Evolutionary conservation across 1,284 basidiomycete genomes (phyloP).

Genomic region (Malassezia caprae): DNA sequence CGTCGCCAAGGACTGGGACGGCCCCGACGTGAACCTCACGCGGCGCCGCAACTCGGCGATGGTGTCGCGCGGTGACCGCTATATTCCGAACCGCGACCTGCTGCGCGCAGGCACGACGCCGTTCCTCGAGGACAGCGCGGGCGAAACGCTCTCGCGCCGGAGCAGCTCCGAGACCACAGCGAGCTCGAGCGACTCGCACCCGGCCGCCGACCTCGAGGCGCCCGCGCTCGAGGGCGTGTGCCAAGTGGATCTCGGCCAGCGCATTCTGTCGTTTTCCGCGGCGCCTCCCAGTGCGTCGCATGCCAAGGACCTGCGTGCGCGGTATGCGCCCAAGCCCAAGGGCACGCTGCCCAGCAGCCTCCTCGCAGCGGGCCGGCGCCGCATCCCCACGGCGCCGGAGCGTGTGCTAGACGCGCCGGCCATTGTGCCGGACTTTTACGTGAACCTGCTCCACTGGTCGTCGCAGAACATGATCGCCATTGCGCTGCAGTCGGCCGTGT

Average conservation of each 20-base stretch:
- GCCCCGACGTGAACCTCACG: constrained; percentile 24
- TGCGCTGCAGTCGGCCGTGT: constrained; percentile 33
- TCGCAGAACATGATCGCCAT: constrained; percentile 58
- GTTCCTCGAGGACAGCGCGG: constrained; percentile 25
- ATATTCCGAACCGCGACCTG: constrained; percentile 42
- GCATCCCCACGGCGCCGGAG: constrained; percentile 72
- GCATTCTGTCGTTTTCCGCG: constrained; percentile 50
- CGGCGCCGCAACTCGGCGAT: constrained; percentile 25
- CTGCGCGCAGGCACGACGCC: constrained; percentile 21
- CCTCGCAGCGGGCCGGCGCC: constrained; percentile 55
- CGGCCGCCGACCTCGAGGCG: constrained; percentile 22
- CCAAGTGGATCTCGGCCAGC: constrained; percentile 47
- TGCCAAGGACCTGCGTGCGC: constrained; percentile 42
- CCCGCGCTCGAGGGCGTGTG: constrained; percentile 35
- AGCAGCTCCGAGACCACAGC: neutral
- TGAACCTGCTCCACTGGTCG: constrained; percentile 87
- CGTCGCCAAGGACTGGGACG: constrained; percentile 36
- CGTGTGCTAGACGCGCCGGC: constrained; percentile 89
- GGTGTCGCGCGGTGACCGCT: constrained; percentile 35
- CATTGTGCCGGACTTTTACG: constrained; percentile 91
- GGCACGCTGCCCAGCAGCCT: constrained; percentile 35
- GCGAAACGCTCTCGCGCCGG: constrained; percentile 22
- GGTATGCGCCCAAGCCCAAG: constrained; percentile 38
- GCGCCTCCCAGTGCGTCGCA: constrained; percentile 48
- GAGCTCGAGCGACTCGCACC: constrained; percentile 12